phyloP scores from a whole-genome alignment of 768 basidiomycete species.

The Hysterangium stoloniferum region DNA sequence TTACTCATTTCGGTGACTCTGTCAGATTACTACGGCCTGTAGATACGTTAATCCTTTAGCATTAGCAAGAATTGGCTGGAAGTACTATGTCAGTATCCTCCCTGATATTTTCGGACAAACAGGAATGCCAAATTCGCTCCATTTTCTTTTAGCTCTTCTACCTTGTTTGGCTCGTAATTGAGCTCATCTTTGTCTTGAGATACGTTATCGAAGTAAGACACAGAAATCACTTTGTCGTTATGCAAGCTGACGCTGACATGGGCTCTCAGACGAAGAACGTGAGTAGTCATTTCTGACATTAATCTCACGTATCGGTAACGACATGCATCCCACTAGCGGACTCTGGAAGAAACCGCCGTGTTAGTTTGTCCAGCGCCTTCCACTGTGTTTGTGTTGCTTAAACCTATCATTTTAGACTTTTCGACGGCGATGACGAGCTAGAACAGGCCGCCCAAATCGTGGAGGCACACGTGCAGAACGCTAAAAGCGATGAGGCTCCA shows the following conservation, averaged over 20 bases:
- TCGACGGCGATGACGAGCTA: constrained; percentile 27
- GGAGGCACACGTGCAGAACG: too few relatives aligned
- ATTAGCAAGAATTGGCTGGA: constrained; percentile 34
- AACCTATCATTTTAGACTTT: constrained; percentile 22
- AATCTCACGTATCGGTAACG: background rate
- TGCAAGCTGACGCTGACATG: background rate
- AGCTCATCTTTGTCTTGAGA: constrained; percentile 41
- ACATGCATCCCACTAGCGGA: constrained; percentile 19
- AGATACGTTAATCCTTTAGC: background rate
- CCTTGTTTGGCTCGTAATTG: constrained; percentile 31
- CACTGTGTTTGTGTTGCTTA: background rate
- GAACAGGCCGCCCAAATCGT: too few relatives aligned
- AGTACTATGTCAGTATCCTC: constrained; percentile 51
- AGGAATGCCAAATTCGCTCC: background rate
- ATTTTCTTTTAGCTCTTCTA: background rate
- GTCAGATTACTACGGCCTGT: constrained; percentile 10
- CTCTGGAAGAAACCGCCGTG: constrained; percentile 28
- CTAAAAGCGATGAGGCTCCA: too few relatives aligned
- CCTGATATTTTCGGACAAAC: constrained; percentile 4
- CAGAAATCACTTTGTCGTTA: background rate
- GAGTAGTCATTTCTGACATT: background rate
- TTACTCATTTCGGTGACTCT: constrained; percentile 26
- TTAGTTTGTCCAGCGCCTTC: background rate
- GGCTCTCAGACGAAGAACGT: background rate
- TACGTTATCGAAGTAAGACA: background rate